Evolutionary conservation across 2,329 filamentous ascomycete genomes (phyloP), one percentile per base, ranked within the genome.

Genomic region (Tolypocladium tropicale): DNA sequence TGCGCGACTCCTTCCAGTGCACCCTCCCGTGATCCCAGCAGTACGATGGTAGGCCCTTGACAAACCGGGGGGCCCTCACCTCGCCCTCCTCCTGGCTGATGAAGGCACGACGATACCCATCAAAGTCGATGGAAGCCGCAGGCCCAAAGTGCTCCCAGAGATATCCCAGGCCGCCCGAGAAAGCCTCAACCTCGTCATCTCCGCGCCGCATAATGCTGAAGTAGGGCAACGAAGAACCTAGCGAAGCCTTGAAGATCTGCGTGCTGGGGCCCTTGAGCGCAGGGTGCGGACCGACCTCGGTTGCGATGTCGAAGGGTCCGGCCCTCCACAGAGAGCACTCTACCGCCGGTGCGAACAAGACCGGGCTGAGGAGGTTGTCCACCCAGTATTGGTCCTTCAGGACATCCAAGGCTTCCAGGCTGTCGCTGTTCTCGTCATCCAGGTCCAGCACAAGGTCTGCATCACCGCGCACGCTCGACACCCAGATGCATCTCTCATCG

Each of bases 241-340:
- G 18, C 9, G 46, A 49, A 5, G 46, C 46, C 28, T 49, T 49
- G 28, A 49, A 49, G 12, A 76, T 75, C 63, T 79, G 75, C 61
- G 76, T 74, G 52, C 77, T 67, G 3, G 77, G 77, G 0, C 76
- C 75, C 53, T 74, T 71, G 2, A 80, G 68, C 4, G 74, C 76
- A 1, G 76, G 70, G 58, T 79, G 77, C 0, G 77, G 76, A 0
- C 77, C 76, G 7, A 79, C 61, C 61, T 80, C 77, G n/a, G 79
- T 61, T 25, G 77, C 66, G 25, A 62, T 21, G 50, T 62, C 55
- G 39, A 58, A 49, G 18, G 46, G 46, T 57, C 43, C 55, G 58
- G 14, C 60, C 57, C 34, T 55, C 53, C 11, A 71, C 41, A 28
- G 66, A 28, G 64, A 56, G 18, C 60, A 75, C 2, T 67, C 60